Evolutionary conservation across 768 basidiomycete genomes (phyloP), one percentile per base, ranked within the genome.

Genomic region (Mycena pura): DNA sequence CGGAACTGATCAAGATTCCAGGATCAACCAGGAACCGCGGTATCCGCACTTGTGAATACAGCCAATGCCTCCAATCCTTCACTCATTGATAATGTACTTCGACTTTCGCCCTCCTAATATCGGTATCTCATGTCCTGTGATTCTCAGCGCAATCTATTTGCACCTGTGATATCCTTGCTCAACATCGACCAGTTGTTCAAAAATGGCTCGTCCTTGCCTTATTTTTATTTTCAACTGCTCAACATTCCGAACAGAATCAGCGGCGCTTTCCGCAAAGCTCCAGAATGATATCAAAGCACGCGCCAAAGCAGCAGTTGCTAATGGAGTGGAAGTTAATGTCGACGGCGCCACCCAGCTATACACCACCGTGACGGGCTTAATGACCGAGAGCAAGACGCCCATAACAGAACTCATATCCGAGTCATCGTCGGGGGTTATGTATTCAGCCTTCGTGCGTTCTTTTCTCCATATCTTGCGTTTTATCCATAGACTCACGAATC

Each of bases 21-120:
- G 57, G 78, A 80, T 43, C 62, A 64, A 49, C 62, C 62, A 3
- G 62, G 62, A 5, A 64, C 62, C 8, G 52, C 51, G 21, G 57
- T 64, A 24, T 58, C 62, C 2, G 62, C 62, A 2, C 51, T 55
- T 25, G 57, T 64, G 7, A 38, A 58, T 32, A 27, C 62, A 2
- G 44, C 40, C 21, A 60, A 58, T 36, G 51, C 21, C 13, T 43
- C 62, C 5, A 55, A 55, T 57, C 19, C 22, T 5, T 19, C 45
- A 7, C 14, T 64, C 3, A 60, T 64, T 29, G 62, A 64, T 27
- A 54, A 60, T 40, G 62, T 64, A 21, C 29, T 13, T 39, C 15
- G 6, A 7, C 17, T 5, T 34, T 29, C 8, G 1, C 19, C 52
- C 17, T 19, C n/a, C 17, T 2, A 11, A 5, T 40, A 27, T 31